Conservation (phyloP, 306 rosid genomes). For the Prunus campanulata region DNA sequence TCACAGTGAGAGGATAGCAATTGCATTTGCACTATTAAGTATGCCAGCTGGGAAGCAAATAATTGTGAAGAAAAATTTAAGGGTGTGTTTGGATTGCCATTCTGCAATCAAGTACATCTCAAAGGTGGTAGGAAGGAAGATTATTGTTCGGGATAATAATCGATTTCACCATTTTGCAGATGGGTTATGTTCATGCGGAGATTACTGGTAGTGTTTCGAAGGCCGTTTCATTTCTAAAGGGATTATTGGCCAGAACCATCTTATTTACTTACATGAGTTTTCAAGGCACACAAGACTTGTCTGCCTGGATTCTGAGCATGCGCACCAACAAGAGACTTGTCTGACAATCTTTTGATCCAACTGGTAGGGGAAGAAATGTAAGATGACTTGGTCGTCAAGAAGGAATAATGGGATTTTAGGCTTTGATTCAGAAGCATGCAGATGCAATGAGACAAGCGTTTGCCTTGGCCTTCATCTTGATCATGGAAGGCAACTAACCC, state of each 20-base stretch:
- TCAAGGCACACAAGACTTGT: background rate
- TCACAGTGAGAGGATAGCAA: conserved; percentile 59
- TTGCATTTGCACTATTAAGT: conserved; percentile 45
- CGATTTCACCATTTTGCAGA: conserved; percentile 55
- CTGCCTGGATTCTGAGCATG: background rate
- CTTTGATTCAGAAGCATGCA: background rate
- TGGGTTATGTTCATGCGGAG: conserved; percentile 51
- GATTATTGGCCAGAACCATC: background rate
- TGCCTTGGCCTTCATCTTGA: background rate
- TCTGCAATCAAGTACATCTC: conserved; percentile 53
- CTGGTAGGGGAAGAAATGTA: background rate
- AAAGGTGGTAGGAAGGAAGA: conserved; percentile 37
- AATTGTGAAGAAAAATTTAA: conserved; percentile 55
- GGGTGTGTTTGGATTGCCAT: conserved; percentile 56
- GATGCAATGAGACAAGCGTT: background rate
- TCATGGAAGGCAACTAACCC: background rate
- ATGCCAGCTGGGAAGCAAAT: conserved; percentile 44
- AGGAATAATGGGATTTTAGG: background rate
- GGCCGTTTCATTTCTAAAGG: background rate
- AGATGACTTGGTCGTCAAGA: background rate
- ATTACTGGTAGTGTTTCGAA: conserved; percentile 41
- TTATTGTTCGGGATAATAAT: conserved; percentile 46
- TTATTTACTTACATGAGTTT: background rate
- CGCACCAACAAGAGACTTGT: background rate
- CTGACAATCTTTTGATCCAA: background rate